phyloP scores from a whole-genome alignment of 1,139 yeast species.

The Sugiyamaella sp. region DNA sequence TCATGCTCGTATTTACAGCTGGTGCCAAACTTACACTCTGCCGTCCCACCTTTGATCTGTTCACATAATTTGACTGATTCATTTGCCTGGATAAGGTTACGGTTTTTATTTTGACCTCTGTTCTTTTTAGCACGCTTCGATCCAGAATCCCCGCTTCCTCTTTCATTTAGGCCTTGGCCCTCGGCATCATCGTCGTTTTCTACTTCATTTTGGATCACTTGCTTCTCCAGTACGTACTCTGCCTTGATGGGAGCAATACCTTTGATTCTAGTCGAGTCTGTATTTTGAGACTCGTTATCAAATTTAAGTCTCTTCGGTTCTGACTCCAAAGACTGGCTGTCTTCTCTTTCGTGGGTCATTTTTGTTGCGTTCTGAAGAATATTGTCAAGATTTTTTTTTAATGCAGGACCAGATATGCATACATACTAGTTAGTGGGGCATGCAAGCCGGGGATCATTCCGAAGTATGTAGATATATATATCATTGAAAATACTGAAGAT shows the following conservation, averaged over 20 bases:
- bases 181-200: constrained; percentile 55
- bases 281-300: background rate
- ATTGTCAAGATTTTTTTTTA: constrained; percentile 1
- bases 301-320: constrained; percentile 9
- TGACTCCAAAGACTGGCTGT: background rate
- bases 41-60: constrained; percentile 50
- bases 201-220: constrained; percentile 20
- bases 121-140: constrained; percentile 49
- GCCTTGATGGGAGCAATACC: constrained; percentile 36
- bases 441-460: too few relatives aligned
- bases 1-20: constrained; percentile 81
- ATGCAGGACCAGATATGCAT: constrained; percentile 1
- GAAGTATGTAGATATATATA: too few relatives aligned
- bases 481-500: too few relatives aligned
- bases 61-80: constrained; percentile 70
- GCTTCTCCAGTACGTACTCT: constrained; percentile 29
- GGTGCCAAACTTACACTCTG: constrained; percentile 68
- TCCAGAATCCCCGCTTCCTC: constrained; percentile 52
- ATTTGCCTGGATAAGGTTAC: constrained; percentile 73
- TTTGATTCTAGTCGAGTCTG: constrained; percentile 20
- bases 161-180: constrained; percentile 45
- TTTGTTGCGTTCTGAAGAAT: too few relatives aligned
- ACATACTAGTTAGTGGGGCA: too few relatives aligned
- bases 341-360: constrained; percentile 12
- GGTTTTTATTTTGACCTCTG: constrained; percentile 87